These are phyloP conservation scores for Brassica carinata DNA, from an alignment of 345 rosid genomes.

Conservation along the genomic window DNA sequence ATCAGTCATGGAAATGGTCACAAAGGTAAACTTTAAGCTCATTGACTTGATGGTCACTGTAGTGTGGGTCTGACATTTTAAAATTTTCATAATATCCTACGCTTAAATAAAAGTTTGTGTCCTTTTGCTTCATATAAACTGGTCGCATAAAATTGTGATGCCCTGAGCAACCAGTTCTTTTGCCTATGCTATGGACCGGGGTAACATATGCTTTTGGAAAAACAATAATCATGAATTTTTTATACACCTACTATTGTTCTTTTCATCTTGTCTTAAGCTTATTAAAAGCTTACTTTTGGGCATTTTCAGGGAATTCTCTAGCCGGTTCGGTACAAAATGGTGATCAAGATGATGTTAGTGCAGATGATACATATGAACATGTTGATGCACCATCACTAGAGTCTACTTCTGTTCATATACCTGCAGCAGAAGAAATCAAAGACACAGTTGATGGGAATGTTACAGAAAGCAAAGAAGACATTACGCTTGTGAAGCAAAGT, in stretches of 20 bases:
- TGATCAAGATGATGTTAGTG: conserved; percentile 16
- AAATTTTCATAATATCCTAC: too few species aligned
- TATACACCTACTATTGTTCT: background rate
- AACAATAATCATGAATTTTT: background rate
- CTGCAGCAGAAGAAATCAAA: too few species aligned
- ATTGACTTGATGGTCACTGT: too few species aligned
- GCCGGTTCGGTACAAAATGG: conserved; percentile 3
- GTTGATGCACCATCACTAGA: conserved; percentile 42
- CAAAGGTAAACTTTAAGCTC: conserved; percentile 45
- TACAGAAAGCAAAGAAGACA: conserved; percentile 36
- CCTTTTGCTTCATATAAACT: too few species aligned
- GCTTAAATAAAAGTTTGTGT: too few species aligned
- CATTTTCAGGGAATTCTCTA: conserved; percentile 50
- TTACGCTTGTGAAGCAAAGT: conserved; percentile 14
- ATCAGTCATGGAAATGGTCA: conserved; percentile 63
- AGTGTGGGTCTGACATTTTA: too few species aligned
- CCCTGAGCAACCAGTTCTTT: too few species aligned
- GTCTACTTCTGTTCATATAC: background rate
- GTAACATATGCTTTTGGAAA: background rate
- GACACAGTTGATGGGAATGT: background rate
- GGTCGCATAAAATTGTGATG: too few species aligned
- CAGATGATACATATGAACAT: conserved; percentile 34
- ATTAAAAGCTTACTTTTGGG: conserved; percentile 6
- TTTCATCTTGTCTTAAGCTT: background rate
- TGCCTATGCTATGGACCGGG: background rate